Conservation (phyloP, 2,329 filamentous ascomycete species). For the Beauveria scarabaeidicola region DNA sequence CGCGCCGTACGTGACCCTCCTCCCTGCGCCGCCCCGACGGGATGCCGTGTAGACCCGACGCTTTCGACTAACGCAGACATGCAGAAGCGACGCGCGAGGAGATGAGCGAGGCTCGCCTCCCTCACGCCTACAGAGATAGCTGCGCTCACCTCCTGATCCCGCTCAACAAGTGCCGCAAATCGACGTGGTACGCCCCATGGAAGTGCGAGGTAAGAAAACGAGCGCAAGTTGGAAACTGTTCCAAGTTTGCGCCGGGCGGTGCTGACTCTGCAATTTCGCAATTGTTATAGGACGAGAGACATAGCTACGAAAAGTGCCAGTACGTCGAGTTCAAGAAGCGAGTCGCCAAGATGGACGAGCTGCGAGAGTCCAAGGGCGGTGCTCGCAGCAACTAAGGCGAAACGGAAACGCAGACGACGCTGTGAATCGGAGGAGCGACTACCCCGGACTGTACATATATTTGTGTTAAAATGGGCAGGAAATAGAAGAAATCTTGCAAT, state of each 20-base stretch:
- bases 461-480: constrained; percentile 18
- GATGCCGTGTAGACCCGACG: constrained; percentile 11
- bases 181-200: constrained; percentile 93
- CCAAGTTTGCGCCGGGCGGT: not conserved
- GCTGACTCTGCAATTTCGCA: not conserved
- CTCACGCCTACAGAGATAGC: constrained; percentile 86
- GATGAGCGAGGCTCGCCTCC: constrained; percentile 86
- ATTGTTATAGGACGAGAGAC: constrained; percentile 70
- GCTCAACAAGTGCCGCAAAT: constrained; percentile 85
- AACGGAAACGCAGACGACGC: not conserved
- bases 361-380: constrained; percentile 76
- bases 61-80: not conserved
- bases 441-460: constrained; percentile 24
- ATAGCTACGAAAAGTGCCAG: constrained; percentile 98
- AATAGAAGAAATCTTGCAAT: constrained; percentile 6
- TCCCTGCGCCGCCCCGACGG: constrained; percentile 6
- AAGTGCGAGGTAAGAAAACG: constrained; percentile 75
- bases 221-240: not conserved
- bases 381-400: constrained; percentile 68
- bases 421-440: not conserved
- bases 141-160: constrained; percentile 93
- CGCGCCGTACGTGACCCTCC: constrained; percentile 27
- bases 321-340: constrained; percentile 98
- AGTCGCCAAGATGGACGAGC: constrained; percentile 96
- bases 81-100: constrained; percentile 76